phyloP scores from a whole-genome alignment of 768 basidiomycete species.

The Neoboletus brunneissimus region DNA sequence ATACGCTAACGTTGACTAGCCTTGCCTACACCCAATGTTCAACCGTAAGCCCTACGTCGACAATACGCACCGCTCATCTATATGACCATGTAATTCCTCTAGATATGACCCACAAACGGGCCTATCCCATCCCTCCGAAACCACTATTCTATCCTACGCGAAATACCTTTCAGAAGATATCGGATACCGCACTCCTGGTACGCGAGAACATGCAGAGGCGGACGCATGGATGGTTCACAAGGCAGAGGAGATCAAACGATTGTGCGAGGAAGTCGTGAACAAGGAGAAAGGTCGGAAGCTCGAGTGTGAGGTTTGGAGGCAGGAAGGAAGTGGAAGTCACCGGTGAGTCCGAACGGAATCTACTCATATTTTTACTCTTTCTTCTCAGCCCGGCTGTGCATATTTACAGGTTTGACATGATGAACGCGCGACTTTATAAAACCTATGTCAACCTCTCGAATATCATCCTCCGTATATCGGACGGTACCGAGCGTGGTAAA shows the following conservation, averaged over 20 bases:
- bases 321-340: slow-evolving; percentile 85
- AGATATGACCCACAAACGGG: slow-evolving; percentile 50
- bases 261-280: slow-evolving; percentile 57
- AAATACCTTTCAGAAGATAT: slow-evolving; percentile 79
- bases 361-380: background rate
- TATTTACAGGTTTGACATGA: slow-evolving; percentile 82
- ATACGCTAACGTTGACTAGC: slow-evolving; percentile 34
- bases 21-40: slow-evolving; percentile 55
- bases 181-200: slow-evolving; percentile 90
- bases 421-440: slow-evolving; percentile 80
- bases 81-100: background rate
- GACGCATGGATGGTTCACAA: slow-evolving; percentile 79
- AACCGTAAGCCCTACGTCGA: slow-evolving; percentile 40
- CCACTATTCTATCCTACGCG: slow-evolving; percentile 59
- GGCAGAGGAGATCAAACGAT: slow-evolving; percentile 54
- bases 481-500: slow-evolving; percentile 68
- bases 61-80: background rate
- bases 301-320: slow-evolving; percentile 91
- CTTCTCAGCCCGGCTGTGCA: background rate
- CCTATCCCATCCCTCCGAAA: slow-evolving; percentile 70
- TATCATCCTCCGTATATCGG: slow-evolving; percentile 82
- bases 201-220: slow-evolving; percentile 79
- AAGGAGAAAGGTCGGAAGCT: slow-evolving; percentile 50
- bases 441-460: slow-evolving; percentile 87
- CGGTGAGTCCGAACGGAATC: slow-evolving; percentile 47